A percentile compares a stretch with the other conserved stretches of the same genome.
Conservation (phyloP, 1,284 basidiomycete species). For the Leccinum pallidistipes region DNA sequence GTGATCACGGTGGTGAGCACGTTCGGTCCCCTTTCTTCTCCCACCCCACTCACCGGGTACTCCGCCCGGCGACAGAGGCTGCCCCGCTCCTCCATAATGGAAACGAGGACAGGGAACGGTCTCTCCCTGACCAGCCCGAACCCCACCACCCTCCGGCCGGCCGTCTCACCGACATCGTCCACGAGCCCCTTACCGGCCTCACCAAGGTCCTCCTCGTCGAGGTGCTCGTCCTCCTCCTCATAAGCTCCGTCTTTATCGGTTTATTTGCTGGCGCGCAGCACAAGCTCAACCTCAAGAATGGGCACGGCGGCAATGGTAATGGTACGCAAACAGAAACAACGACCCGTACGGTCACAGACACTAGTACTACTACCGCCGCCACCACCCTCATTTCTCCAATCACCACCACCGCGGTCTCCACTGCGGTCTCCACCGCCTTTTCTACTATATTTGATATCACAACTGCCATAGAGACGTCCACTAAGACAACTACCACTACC, state of each 20-base stretch:
- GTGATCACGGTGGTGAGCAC: constrained; percentile 41
- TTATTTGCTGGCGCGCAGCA: constrained; percentile 88
- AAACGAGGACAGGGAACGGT: constrained; percentile 39
- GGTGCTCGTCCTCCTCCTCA: constrained; percentile 75
- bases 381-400: constrained; percentile 34
- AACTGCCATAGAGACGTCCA: constrained; percentile 33
- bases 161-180: constrained; percentile 54
- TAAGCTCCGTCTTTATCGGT: constrained; percentile 87
- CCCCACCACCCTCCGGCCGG: constrained; percentile 44
- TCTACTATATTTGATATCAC: constrained; percentile 36
- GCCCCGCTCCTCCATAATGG: constrained; percentile 53
- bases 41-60: constrained; percentile 11
- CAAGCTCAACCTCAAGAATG: constrained; percentile 58
- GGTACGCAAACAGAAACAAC: constrained; percentile 38
- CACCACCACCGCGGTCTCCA: constrained; percentile 38
- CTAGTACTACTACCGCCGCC: constrained; percentile 27
- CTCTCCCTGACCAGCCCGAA: constrained; percentile 23
- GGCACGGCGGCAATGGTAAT: constrained; percentile 34
- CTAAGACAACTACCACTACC: constrained; percentile 39
- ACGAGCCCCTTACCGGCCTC: constrained; percentile 81
- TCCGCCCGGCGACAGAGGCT: constrained; percentile 41
- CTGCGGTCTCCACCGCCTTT: constrained; percentile 16
- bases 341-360: constrained; percentile 33
- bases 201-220: constrained; percentile 81
- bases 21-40: not conserved